phyloP scores from a whole-genome alignment of 2,329 filamentous ascomycete species.

The Corniculantispora saksenae region DNA sequence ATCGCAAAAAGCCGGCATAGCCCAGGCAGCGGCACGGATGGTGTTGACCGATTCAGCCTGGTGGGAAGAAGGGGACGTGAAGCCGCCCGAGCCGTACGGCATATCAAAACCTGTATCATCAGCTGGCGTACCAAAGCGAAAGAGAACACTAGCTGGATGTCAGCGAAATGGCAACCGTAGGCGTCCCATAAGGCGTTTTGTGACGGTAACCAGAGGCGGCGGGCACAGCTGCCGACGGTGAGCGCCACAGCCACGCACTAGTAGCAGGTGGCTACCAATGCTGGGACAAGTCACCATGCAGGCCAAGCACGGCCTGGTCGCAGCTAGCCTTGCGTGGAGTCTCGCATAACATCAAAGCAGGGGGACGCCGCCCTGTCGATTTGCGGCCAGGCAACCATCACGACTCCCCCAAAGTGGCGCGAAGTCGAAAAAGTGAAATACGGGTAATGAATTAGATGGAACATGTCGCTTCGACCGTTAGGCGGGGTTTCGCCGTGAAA shows the following conservation, averaged over 20 bases:
- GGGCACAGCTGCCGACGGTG: background rate
- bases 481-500: background rate
- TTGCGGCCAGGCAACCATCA: slow-evolving; percentile 11
- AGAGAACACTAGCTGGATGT: background rate
- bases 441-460: background rate
- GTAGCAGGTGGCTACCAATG: background rate
- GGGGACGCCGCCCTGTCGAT: background rate
- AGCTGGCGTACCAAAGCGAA: background rate
- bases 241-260: background rate
- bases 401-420: background rate
- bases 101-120: background rate
- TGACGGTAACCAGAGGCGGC: background rate
- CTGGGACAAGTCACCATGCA: slow-evolving; percentile 13
- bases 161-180: background rate
- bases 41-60: background rate
- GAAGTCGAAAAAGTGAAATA: background rate
- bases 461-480: background rate
- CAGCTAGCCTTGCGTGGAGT: background rate
- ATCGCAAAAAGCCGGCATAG: background rate
- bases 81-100: background rate
- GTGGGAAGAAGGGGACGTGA: background rate
- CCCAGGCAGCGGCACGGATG: background rate
- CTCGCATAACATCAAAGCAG: background rate
- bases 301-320: background rate
- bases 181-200: slow-evolving; percentile 10